Evolutionary conservation across 2,329 filamentous ascomycete genomes (phyloP).

Genomic region (Blumeria graminis): DNA sequence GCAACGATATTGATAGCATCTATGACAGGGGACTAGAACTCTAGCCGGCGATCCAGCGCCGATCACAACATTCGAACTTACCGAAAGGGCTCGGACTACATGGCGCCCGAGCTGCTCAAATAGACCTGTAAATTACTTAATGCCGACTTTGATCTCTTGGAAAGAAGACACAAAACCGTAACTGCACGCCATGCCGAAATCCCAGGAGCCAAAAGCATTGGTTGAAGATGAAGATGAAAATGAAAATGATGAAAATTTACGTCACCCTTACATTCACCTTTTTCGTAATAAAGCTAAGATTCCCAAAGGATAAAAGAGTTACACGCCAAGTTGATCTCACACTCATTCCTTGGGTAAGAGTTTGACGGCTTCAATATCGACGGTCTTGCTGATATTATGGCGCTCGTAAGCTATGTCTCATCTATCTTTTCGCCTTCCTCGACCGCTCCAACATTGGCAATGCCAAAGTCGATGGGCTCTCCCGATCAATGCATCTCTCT

Average conservation of each 20-base stretch:
- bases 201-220: no score
- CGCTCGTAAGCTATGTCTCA: conserved; percentile 32
- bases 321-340: conserved; percentile 35
- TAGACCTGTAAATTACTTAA: no score
- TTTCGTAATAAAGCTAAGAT: neutral
- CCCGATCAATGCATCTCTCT: conserved; percentile 32
- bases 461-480: conserved; percentile 39
- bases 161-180: no score
- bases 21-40: no score
- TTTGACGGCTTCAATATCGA: no score
- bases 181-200: no score
- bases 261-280: neutral
- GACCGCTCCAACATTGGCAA: conserved; percentile 62
- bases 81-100: no score
- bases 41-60: no score
- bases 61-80: no score
- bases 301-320: conserved; percentile 31
- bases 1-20: no score
- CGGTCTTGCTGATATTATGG: neutral
- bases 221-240: neutral
- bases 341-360: conserved; percentile 31
- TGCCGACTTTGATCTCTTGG: no score
- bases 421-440: conserved; percentile 54
- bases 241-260: neutral
- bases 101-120: no score